These are phyloP conservation scores for Neopestalotiopsis clavispora DNA, from an alignment of 2,329 filamentous ascomycete genomes.

Conservation along the genomic window DNA sequence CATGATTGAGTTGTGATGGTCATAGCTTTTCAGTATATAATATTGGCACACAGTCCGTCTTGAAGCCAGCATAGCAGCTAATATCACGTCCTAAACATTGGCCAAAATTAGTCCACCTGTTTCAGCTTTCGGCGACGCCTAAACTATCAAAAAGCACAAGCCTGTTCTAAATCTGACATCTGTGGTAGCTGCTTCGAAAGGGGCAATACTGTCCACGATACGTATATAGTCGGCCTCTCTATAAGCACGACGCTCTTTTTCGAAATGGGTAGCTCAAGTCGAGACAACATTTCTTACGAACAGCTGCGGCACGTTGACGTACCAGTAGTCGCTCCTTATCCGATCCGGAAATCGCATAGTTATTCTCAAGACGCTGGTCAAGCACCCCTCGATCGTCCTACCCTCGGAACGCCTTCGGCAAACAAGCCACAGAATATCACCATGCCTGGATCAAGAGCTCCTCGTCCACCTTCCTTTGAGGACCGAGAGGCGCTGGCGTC, in stretches of 20 bases:
- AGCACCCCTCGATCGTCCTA: conserved; percentile 2
- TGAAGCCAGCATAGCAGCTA: neutral
- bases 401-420: conserved; percentile 6
- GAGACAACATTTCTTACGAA: conserved; percentile 10
- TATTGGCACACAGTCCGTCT: conserved; percentile 7
- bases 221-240: conserved; percentile 3
- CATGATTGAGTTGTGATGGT: neutral
- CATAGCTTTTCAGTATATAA: conserved; percentile 14
- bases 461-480: neutral
- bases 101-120: conserved; percentile 10
- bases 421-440: neutral
- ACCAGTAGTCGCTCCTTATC: neutral
- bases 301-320: conserved; percentile 8
- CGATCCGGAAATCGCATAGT: conserved; percentile 2
- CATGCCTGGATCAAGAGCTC: neutral
- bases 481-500: conserved; percentile 7
- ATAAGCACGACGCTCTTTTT: neutral
- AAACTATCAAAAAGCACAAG: conserved; percentile 2
- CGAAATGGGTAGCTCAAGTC: neutral
- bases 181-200: conserved; percentile 4
- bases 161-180: conserved; percentile 7
- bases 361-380: conserved; percentile 7
- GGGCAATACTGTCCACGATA: neutral
- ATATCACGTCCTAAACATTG: conserved; percentile 2
- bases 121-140: conserved; percentile 13